Evolutionary conservation across 1,284 basidiomycete genomes (phyloP), one percentile per base, ranked within the genome.

Genomic region (Tilletia horrida): DNA sequence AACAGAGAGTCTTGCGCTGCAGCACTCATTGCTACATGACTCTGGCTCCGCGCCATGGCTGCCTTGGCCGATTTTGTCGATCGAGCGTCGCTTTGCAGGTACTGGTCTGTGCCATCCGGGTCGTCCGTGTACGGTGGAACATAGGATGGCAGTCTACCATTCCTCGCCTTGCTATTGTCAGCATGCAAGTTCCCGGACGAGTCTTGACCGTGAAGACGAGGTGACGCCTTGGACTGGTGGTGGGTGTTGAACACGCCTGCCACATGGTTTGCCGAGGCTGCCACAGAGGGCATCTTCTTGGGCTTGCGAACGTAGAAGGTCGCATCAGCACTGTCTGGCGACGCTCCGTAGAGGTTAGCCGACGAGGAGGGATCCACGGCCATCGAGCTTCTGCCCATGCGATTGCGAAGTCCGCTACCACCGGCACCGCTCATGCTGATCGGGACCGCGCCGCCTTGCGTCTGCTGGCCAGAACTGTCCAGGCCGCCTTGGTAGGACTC

Each of bases 251-350:
- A 59, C 3, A 59, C 55, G 8, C 55, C 55, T 59, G 55, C 55
- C 2, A 59, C 65, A 35, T 64, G 48, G 9, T 27, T 64, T 16
- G 72, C 74, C 13, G 70, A 66, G 21, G 69, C 72, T 18, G 69
- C 72, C 25, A 72, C 66, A 2, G 67, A 65, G 63, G 72, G 72
- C 29, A 73, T 66, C 57, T 71, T 73, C 52, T 77, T 74, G 3
- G 78, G 78, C 35, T 79, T 71, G 25, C 80, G 73, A 29, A 73
- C 75, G 72, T 81, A 81, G 66, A 81, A 75, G 6, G 74, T 79
- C 11, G 77, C 76, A 57, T 81, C 78, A 57, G 78, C 77, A 27
- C 71, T 75, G 48, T 79, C 77, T 8, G 77, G 76, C 2, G 76
- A 76, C 16, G 71, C 67, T 42, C 76, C 77, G 48, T 75, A 74